These are phyloP conservation scores for Tremellales sp. DNA, from an alignment of 1,284 basidiomycete species.

Conservation along the genomic window DNA sequence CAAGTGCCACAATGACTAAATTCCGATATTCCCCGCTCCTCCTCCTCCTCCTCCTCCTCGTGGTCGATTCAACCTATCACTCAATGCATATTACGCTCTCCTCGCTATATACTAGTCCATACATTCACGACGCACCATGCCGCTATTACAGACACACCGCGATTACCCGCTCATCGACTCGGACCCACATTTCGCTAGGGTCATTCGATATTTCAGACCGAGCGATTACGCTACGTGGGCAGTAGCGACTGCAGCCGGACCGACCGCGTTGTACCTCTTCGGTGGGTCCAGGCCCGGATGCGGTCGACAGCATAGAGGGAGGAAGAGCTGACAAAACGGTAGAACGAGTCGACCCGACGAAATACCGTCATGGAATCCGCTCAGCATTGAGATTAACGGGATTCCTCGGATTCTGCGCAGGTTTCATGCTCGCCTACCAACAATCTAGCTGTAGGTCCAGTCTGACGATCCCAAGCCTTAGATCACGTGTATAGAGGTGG, in stretches of 20 bases:
- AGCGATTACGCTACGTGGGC: constrained; percentile 87
- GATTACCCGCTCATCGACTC: constrained; percentile 78
- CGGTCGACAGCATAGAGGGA: neutral
- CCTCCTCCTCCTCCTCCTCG: neutral
- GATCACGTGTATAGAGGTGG: neutral
- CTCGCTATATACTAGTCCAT: neutral
- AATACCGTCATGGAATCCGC: constrained; percentile 51
- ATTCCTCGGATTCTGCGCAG: constrained; percentile 71
- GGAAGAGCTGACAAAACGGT: neutral
- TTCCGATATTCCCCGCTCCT: neutral
- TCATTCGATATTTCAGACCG: constrained; percentile 81
- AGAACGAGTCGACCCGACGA: constrained; percentile 24
- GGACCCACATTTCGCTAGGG: constrained; percentile 86
- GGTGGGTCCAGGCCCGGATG: constrained; percentile 22
- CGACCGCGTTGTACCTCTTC: constrained; percentile 30
- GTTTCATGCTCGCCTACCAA: constrained; percentile 93
- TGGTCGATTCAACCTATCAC: neutral
- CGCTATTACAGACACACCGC: constrained; percentile 15
- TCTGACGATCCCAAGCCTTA: neutral
- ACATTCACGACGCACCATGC: constrained; percentile 12
- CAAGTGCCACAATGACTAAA: too few relatives aligned
- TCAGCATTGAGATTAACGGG: constrained; percentile 52
- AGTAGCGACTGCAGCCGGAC: constrained; percentile 62
- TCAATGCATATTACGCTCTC: neutral
- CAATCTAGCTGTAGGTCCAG: constrained; percentile 67